Evolutionary conservation across 108 stramenopile genomes (phyloP).

Genomic region (Skeletonema menzelii): DNA sequence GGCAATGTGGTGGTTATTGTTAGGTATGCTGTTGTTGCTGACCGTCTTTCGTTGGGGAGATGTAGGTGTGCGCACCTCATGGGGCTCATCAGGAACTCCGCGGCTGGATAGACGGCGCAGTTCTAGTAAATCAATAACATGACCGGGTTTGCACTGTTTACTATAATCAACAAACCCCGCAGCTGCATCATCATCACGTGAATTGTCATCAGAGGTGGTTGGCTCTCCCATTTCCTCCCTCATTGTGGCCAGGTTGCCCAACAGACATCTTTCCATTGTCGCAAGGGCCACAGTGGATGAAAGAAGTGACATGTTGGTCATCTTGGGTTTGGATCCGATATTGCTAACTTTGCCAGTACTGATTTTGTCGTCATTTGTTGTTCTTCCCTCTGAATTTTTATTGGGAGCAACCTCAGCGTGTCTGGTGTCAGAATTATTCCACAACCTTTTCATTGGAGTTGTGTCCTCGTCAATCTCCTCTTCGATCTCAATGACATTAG

Average conservation of each 20-base stretch:
- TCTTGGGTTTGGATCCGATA: constrained; percentile 19
- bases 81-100: constrained; percentile 64
- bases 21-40: neutral
- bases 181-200: neutral
- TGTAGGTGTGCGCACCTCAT: constrained; percentile 5
- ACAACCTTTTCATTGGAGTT: neutral
- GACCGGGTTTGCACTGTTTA: constrained; percentile 40
- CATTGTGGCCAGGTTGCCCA: constrained; percentile 8
- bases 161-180: constrained; percentile 23
- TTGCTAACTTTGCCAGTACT: neutral
- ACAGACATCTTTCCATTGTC: constrained; percentile 33
- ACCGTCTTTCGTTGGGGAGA: neutral
- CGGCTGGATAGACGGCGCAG: constrained; percentile 60
- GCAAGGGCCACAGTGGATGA: constrained; percentile 35
- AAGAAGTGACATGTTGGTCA: constrained; percentile 33
- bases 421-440: neutral
- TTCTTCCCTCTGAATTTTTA: neutral
- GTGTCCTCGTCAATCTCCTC: neutral
- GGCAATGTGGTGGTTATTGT: neutral
- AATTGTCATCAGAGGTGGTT: neutral
- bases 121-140: constrained; percentile 58
- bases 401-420: neutral
- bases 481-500: neutral
- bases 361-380: neutral
- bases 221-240: neutral